Base-by-base conservation (phyloP, 2,329 filamentous ascomycete species). In the Talaromyces amestolkiae region DNA sequence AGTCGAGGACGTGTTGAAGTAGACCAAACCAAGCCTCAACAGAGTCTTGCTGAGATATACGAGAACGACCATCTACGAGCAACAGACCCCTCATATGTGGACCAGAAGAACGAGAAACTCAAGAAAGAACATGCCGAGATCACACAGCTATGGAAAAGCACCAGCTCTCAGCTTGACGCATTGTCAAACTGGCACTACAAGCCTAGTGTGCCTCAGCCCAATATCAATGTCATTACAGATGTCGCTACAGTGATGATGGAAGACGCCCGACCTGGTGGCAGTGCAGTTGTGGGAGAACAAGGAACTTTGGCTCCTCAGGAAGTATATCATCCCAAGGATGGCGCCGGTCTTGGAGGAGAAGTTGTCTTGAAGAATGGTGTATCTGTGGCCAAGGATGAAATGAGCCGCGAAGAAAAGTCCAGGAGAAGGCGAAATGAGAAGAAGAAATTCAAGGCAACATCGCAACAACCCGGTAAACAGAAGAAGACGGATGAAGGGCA, bases 131-230 rank as follows among this genome's bases (percentile, higher is more conserved):
- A 97, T 78, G 85, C 86, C 66, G 93, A 97, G 75, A 90, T 98
- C 63, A 88, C 90, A 72, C 84, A 83, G 35, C 82, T 97, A 72
- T 99, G 95, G 93, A 90, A 87, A 70, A 89, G 91, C 41, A 84
- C 97, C 62, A 89, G 86, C 73, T 86, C 86, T 54, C 91, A 92
- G 68, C 87, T 99, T 64, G 95, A 99, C 78, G 87, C 91, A 31
- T 87, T 99, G 68, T 93, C 89, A 78, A 96, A 91, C 76, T 96
- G 92, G 89, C 91, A 97, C 80, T 97, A 97, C 85, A 93, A 92
- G 78, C 95, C 95, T 63, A 96, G 93, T 81, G 89, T 91, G 11
- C 85, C 89, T 1, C 90, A 90, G 61, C 87, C 92, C n/a, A 87
- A 87, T 54, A 86, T 99, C 68, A 93, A 91, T 51, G 91, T 97